phyloP scores from a whole-genome alignment of 73 alveolate species.

The Paramecium pentaurelia region DNA sequence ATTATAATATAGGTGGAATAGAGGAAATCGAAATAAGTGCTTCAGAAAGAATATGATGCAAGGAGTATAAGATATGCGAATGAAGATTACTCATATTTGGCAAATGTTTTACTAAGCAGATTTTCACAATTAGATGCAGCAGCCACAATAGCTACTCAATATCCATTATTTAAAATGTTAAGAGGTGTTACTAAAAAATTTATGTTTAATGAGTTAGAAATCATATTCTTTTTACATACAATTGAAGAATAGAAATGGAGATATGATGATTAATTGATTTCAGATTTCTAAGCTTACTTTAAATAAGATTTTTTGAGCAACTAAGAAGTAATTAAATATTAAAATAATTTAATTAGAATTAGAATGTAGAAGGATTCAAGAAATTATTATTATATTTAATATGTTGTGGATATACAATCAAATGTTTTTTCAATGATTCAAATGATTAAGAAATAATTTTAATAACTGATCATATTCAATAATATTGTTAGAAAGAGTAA shows the following conservation, averaged over 20 bases:
- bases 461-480: not conserved
- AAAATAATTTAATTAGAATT: not conserved
- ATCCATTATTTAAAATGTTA: conserved; percentile 57
- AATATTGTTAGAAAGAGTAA: conserved; percentile 32
- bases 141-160: not conserved
- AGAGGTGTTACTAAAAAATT: conserved; percentile 45
- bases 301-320: conserved; percentile 53
- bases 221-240: conserved; percentile 46
- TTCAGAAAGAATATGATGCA: conserved; percentile 46
- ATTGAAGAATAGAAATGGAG: conserved; percentile 59
- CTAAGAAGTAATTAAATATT: conserved; percentile 20
- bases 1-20: not conserved
- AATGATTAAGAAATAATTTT: conserved; percentile 25
- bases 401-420: conserved; percentile 46
- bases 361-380: conserved; percentile 26
- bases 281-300: conserved; percentile 19
- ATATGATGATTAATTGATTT: conserved; percentile 43
- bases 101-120: conserved; percentile 34
- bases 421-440: conserved; percentile 47
- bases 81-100: conserved; percentile 49
- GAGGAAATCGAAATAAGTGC: not conserved
- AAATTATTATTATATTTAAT: conserved; percentile 6
- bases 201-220: conserved; percentile 57
- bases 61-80: conserved; percentile 47
- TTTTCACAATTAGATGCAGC: conserved; percentile 45